Base-by-base conservation (phyloP, 805 yeast species). In the Lipomyces starkeyi region DNA sequence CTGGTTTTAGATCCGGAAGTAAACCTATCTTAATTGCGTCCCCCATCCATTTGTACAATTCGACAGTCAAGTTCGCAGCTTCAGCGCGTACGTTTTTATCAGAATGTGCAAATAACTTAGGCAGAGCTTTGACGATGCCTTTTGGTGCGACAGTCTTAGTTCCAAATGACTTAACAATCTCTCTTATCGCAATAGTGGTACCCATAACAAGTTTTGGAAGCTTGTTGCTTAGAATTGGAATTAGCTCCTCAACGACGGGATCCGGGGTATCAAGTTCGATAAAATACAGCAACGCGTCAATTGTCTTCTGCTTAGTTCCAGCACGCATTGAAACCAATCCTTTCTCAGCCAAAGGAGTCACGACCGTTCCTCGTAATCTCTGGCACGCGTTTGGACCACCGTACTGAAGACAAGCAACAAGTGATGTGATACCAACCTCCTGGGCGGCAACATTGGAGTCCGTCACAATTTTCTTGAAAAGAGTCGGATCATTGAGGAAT, bases 371-470 rank as follows among this genome's bases (percentile, higher is more conserved):
- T 69, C 86, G 83, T 25, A 87, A 74, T 70, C 70, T 56, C 32
- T 34, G 59, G n/a, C 78, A 81, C 5, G 77, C 83, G 1, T 76
- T 73, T 0, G 84, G 65, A 0, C 88, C 89, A 1, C 91, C 90
- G 74, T 78, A 84, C 73, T 86, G 85, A 56, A 90, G 78, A 73
- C 86, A 84, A 3, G 86, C 82, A 14, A 79, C 78, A 5, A 91
- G 77, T 7, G 90, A 83, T 2, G 80, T 76, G 25, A 92, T 80
- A 3, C 91, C 98, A 1, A 89, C 81, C 75, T 95, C 98, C 71
- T 93, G 97, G 0, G 98, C 97, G 20, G 90, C 95, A 22, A 93
- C 97, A 76, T 95, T 95, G 40, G 89, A 77, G 76, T 95, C 99
- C 2, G 86, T 82, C 7, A 90, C 88, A 54, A 88, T 83, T 71